Base-by-base conservation (phyloP, 2,329 filamentous ascomycete genomes). In the Blastomyces emzantsi region DNA sequence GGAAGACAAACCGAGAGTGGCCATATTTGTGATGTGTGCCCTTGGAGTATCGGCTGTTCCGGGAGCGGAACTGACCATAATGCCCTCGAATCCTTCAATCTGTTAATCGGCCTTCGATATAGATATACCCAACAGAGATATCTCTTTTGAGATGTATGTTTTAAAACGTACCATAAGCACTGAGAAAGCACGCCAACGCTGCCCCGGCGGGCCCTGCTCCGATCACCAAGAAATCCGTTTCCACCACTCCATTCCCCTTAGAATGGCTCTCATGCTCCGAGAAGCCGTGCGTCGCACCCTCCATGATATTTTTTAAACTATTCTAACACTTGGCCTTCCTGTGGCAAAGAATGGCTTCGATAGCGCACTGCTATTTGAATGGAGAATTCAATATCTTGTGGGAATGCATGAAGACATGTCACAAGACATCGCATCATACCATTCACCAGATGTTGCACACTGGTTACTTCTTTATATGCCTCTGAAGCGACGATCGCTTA, bases 11-110 rank as follows among this genome's bases (percentile, higher is more conserved):
- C 70, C 70, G 22, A 83, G 70, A 0, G 82, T 82, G 0, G 82
- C 83, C 71, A 81, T 82, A 69, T 86, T 87, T 54, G 81, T 85
- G 63, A 86, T 83, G 69, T 87, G 84, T 0, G 84, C 84, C 33
- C 85, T 75, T 0, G 85, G 85, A 1, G 83, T 85, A 63, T 82
- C 75, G 1, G 84, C 82, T 0, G 80, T 84, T 3, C 79, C 78
- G 0, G 81, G 71, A 0, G 80, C 78, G 1, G 77, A 69, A 7
- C 79, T 78, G 60, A 87, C 76, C 66, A 86, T 79, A 55, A 86
- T 77, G 0, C 85, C 85, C 39, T 73, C 80, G 3, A 82, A 70
- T 1, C 77, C 80, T 81, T 56, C 52, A 22, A 17, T 4, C 30
- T 54, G 51, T 54, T 54, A 54, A 25, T 15, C 9, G 41, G 19